Evolutionary conservation across 805 yeast genomes (phyloP).

Genomic region (Huiozyma sinensis): DNA sequence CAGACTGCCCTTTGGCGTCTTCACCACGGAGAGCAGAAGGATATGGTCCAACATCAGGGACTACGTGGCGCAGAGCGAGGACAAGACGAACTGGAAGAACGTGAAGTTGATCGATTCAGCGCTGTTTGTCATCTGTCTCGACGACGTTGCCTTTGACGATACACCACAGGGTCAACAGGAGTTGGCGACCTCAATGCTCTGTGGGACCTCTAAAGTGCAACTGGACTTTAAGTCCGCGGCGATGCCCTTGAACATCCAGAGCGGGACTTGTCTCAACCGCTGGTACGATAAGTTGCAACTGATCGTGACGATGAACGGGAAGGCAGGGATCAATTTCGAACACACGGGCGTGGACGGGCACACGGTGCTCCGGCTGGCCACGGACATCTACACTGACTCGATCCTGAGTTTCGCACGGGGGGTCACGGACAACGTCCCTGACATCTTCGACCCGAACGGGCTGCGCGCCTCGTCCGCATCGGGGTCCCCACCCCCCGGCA

Average conservation of each 20-base stretch:
- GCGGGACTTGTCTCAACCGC: slow-evolving; percentile 87
- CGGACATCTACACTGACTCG: slow-evolving; percentile 86
- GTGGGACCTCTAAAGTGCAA: slow-evolving; percentile 71
- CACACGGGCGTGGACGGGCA: slow-evolving; percentile 96
- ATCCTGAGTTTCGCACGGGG: slow-evolving; percentile 76
- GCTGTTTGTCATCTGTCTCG: slow-evolving; percentile 72
- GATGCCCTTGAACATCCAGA: slow-evolving; percentile 55
- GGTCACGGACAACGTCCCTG: slow-evolving; percentile 50
- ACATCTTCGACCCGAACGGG: slow-evolving; percentile 12
- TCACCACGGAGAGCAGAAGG: slow-evolving; percentile 83
- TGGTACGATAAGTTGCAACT: slow-evolving; percentile 92
- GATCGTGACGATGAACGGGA: slow-evolving; percentile 77
- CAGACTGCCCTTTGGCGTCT: slow-evolving; percentile 60
- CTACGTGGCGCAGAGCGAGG: slow-evolving; percentile 34
- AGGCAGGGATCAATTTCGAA: slow-evolving; percentile 88
- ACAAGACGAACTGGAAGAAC: slow-evolving; percentile 54
- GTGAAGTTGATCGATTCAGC: slow-evolving; percentile 71
- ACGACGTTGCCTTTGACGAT: slow-evolving; percentile 45
- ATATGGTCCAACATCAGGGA: slow-evolving; percentile 75
- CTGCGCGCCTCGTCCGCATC: slow-evolving; percentile 1
- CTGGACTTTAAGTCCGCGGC: slow-evolving; percentile 26
- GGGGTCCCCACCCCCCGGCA: background rate
- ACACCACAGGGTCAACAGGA: slow-evolving; percentile 41
- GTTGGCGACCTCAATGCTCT: slow-evolving; percentile 72
- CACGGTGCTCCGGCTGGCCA: slow-evolving; percentile 77